These are phyloP conservation scores for Ganoderma resinaceum DNA, from an alignment of 1,284 basidiomycete species.

Conservation along the genomic window DNA sequence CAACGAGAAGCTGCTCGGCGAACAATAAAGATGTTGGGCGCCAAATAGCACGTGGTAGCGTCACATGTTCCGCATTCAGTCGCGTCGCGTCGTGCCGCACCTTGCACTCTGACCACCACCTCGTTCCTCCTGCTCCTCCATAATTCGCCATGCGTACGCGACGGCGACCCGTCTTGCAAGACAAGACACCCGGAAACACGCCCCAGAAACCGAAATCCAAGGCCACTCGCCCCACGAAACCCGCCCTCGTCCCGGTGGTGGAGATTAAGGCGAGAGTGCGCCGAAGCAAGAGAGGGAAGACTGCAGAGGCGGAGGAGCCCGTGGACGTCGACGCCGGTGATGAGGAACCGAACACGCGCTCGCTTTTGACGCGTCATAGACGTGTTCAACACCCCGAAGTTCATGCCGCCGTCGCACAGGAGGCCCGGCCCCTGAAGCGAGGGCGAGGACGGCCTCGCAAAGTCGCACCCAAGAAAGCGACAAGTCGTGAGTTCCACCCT, in stretches of 20 bases:
- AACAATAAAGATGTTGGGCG: neutral
- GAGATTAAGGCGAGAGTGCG: conserved; percentile 25
- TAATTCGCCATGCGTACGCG: conserved; percentile 25
- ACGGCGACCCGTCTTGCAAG: conserved; percentile 33
- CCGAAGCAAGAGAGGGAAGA: conserved; percentile 13
- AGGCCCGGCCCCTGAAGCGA: neutral
- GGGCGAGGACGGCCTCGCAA: conserved; percentile 10
- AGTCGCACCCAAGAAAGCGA: neutral
- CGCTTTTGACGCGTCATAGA: neutral
- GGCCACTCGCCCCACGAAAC: conserved; percentile 17
- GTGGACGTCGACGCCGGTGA: conserved; percentile 3
- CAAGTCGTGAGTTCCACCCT: neutral
- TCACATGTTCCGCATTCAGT: neutral
- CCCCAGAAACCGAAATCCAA: conserved; percentile 29
- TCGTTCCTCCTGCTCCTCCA: neutral
- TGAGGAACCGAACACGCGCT: neutral
- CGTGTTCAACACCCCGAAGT: conserved; percentile 1
- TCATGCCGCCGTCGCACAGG: neutral
- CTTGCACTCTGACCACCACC: conserved; percentile 7
- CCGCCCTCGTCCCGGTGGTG: conserved; percentile 25
- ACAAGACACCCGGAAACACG: conserved; percentile 36
- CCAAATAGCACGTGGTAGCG: neutral
- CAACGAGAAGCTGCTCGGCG: too few species aligned
- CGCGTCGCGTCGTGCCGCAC: conserved; percentile 4
- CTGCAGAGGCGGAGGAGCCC: neutral